phyloP scores from a whole-genome alignment of 2,329 filamentous ascomycete genomes.

The Colletotrichum sp. region DNA sequence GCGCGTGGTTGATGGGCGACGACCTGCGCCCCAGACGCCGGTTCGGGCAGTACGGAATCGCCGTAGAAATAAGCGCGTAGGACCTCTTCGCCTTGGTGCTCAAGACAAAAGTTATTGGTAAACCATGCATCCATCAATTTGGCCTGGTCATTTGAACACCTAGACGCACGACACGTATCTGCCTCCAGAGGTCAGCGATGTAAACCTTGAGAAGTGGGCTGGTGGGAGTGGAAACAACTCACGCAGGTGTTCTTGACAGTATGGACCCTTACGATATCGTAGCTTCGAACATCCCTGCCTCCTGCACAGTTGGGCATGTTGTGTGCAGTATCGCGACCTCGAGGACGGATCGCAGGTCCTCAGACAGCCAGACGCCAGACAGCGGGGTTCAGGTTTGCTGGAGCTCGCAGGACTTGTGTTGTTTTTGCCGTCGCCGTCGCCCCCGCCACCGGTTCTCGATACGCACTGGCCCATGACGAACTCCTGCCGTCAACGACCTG shows the following conservation, averaged over 20 bases:
- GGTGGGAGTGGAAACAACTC: conserved; percentile 1
- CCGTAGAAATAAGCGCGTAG: conserved; percentile 1
- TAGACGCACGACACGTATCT: conserved; percentile 17
- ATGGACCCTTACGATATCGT: conserved; percentile 12
- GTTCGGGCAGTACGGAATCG: neutral
- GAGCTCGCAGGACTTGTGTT: neutral
- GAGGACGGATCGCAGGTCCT: neutral
- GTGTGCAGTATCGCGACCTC: conserved; percentile 13
- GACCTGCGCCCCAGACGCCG: neutral
- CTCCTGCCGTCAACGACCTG: neutral
- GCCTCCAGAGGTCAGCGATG: neutral
- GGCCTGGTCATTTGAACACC: conserved; percentile 15
- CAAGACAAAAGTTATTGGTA: conserved; percentile 11
- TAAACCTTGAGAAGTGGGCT: neutral
- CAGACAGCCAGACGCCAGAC: conserved; percentile 9
- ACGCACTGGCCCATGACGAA: conserved; percentile 19
- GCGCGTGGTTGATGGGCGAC: conserved; percentile 2
- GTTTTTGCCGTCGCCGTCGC: neutral
- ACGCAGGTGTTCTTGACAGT: conserved; percentile 19
- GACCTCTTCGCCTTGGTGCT: conserved; percentile 1
- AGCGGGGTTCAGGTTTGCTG: neutral
- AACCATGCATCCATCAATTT: conserved; percentile 12
- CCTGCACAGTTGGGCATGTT: conserved; percentile 6
- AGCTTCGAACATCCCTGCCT: conserved; percentile 12
- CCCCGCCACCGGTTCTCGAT: neutral